Percentiles rank a stretch among this genome's conserved stretches.
These are phyloP conservation scores for Ceratocystis alfenasii DNA, from an alignment of 2,329 filamentous ascomycete genomes.

Conservation along the genomic window DNA sequence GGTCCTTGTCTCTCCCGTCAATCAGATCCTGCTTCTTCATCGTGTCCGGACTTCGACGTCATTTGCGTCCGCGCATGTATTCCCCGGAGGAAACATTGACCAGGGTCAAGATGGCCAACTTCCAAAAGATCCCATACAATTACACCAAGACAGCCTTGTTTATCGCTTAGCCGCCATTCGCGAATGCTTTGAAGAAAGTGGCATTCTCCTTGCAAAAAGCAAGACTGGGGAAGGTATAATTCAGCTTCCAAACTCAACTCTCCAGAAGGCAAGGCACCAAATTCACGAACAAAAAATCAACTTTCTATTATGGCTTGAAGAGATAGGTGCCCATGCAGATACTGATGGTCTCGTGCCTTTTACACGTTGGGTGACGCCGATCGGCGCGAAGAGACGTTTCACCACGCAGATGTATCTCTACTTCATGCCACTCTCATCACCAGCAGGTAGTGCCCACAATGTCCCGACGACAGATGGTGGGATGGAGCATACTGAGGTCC, in stretches of 20 bases:
- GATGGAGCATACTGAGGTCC: constrained; percentile 56
- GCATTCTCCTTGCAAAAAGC: constrained; percentile 58
- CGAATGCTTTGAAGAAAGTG: constrained; percentile 92
- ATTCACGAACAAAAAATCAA: constrained; percentile 55
- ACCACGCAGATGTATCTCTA: constrained; percentile 97
- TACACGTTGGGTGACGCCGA: constrained; percentile 83
- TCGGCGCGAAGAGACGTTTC: constrained; percentile 61
- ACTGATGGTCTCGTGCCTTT: constrained; percentile 62
- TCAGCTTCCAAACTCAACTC: constrained; percentile 45
- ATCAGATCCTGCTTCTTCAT: constrained; percentile 79
- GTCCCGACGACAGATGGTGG: constrained; percentile 62
- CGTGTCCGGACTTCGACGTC: constrained; percentile 70
- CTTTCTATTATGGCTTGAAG: constrained; percentile 54
- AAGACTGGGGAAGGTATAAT: constrained; percentile 41
- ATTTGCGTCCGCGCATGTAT: constrained; percentile 88
- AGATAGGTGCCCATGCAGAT: constrained; percentile 45
- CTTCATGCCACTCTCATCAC: constrained; percentile 50
- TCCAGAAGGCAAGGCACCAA: constrained; percentile 52
- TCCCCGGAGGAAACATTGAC: constrained; percentile 80
- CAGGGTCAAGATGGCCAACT: constrained; percentile 59
- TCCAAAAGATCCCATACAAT: constrained; percentile 37
- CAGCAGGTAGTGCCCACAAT: constrained; percentile 36
- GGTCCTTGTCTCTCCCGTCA: constrained; percentile 70
- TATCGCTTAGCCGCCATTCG: constrained; percentile 78
- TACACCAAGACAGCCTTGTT: constrained; percentile 58